Percentiles rank a stretch among this genome's conserved stretches.
Evolutionary conservation across 805 yeast species (phyloP).

Genomic region (Spathaspora passalidarum): DNA sequence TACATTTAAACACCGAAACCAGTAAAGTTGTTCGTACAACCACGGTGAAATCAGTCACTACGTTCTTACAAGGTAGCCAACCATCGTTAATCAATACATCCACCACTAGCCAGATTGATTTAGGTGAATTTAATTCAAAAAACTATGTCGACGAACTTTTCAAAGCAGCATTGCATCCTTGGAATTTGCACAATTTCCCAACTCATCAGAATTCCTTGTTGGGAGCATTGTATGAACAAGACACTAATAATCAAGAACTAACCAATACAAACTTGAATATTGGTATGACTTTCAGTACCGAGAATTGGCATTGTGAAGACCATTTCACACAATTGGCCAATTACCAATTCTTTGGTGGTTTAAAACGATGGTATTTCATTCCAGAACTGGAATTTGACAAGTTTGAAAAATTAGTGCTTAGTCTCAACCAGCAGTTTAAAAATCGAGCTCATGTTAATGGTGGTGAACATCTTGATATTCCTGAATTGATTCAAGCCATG

Average conservation of each 20-base stretch:
- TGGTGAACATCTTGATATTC: conserved; percentile 18
- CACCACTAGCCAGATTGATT: conserved; percentile 1
- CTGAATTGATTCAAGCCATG: conserved; percentile 12
- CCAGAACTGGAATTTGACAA: conserved; percentile 51
- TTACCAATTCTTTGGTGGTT: conserved; percentile 54
- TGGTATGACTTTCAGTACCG: conserved; percentile 52
- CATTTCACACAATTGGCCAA: conserved; percentile 53
- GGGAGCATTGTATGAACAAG: conserved; percentile 38
- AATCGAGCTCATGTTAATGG: conserved; percentile 18
- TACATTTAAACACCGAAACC: conserved; percentile 11
- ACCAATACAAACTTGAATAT: conserved; percentile 45
- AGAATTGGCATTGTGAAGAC: conserved; percentile 61
- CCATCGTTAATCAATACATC: not conserved
- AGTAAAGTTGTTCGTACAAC: not conserved
- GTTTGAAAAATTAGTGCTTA: conserved; percentile 44
- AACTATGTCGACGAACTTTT: conserved; percentile 17
- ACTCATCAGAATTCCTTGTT: conserved; percentile 47
- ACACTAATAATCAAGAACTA: conserved; percentile 42
- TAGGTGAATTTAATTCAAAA: conserved; percentile 17
- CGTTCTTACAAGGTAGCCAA: not conserved
- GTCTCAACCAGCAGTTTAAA: conserved; percentile 12
- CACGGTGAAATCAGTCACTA: not conserved
- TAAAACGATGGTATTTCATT: conserved; percentile 60
- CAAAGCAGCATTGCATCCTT: conserved; percentile 37
- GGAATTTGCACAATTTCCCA: conserved; percentile 61